A percentile compares a stretch with the other conserved stretches of the same genome.
Conservation (phyloP, 2,329 filamentous ascomycete species). For the Dothistroma pini region DNA sequence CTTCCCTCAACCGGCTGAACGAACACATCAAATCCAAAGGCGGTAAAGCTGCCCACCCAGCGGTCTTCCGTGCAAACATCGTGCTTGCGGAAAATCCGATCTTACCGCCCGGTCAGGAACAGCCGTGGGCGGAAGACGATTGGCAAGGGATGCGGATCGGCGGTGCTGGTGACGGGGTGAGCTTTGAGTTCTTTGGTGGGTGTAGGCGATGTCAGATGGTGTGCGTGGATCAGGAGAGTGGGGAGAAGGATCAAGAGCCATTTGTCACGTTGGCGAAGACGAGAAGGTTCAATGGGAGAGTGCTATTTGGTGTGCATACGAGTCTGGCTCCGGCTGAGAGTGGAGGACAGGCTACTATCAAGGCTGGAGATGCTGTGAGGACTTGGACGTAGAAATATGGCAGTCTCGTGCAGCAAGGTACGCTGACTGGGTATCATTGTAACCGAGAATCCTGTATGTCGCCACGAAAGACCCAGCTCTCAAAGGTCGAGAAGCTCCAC, state of each 20-base stretch:
- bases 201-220: conserved; percentile 96
- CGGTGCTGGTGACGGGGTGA: conserved; percentile 37
- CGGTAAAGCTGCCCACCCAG: conserved; percentile 62
- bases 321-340: conserved; percentile 12
- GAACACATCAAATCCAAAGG: conserved; percentile 61
- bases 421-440: background rate
- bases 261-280: conserved; percentile 87
- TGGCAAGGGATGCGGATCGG: conserved; percentile 71
- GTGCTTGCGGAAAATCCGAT: conserved; percentile 57
- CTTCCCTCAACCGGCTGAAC: conserved; percentile 77
- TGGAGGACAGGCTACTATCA: conserved; percentile 9
- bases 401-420: too few relatives aligned
- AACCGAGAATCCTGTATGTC: background rate
- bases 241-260: conserved; percentile 73
- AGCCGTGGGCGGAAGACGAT: conserved; percentile 73
- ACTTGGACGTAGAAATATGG: conserved; percentile 2
- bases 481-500: background rate
- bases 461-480: background rate
- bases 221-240: conserved; percentile 83
- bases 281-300: conserved; percentile 74
- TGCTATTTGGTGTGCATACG: conserved; percentile 82
- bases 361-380: conserved; percentile 21
- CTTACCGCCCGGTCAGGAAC: conserved; percentile 43
- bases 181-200: conserved; percentile 70
- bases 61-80: conserved; percentile 86